Evolutionary conservation across 352 stramenopile genomes (phyloP), one percentile per base, ranked within the genome.

Genomic region (Phytopythium oedochilum): DNA sequence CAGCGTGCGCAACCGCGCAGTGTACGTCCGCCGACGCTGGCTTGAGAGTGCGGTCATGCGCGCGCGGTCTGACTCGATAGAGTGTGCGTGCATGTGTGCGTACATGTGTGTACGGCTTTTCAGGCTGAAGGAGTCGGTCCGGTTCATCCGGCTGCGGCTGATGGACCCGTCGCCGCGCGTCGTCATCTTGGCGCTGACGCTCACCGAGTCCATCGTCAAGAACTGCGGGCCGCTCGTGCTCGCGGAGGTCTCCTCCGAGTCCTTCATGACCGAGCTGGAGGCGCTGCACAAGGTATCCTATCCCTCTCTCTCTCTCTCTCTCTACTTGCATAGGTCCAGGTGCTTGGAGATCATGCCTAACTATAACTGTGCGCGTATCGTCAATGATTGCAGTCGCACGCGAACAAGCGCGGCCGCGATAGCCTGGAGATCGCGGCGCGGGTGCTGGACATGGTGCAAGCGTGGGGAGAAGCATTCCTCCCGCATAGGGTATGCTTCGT

Each of bases 391-490:
- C 29, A 86, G 75, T 64, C 58, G 4, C 82, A 92, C 47, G 66
- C 70, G 15, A 79, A 75, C 55, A 89, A 88, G 51, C 76, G 75
- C 31, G 82, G 82, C 12, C 70, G 78, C 17, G 75, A 85, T 5
- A 89, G 79, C 48, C 79, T 92, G 63, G 78, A 90, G 64, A 92
- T 92, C 25, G 62, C 71, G 20, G 69, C 64, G 53, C 79, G 79
- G 18, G 75, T 88, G 36, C 39, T 89, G 20, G 83, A 93, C 43
- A 80, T 93, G 60, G 66, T 93, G 28, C 83, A 93, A 42, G 73
- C 70, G 14, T 93, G 83, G 83, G 83, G 83, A 20, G 83, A 93
- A 52, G 79, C 83, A n/a, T 93, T 93, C 53, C 66, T 93, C 25
- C 81, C 82, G 12, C 70, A 72, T 26, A 55, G 73, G 28, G 75